Conservation (phyloP, 2,329 filamentous ascomycete genomes). For the Aspergillus sp. region DNA sequence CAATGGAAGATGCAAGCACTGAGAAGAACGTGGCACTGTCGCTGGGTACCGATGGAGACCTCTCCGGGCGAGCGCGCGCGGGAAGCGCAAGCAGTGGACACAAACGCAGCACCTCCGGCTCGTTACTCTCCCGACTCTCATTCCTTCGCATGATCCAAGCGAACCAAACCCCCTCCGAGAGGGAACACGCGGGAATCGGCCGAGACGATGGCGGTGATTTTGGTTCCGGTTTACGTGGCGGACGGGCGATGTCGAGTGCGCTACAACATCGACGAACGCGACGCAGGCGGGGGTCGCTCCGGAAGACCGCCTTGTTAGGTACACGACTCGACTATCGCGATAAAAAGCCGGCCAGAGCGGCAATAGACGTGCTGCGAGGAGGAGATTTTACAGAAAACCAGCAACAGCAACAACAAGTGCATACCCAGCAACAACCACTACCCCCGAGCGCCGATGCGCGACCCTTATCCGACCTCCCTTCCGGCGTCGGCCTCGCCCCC, state of each 20-base stretch:
- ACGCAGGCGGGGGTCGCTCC: constrained; percentile 76
- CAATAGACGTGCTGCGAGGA: constrained; percentile 14
- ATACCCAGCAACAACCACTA: constrained; percentile 10
- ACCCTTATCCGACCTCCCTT: constrained; percentile 3
- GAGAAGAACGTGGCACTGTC: constrained; percentile 25
- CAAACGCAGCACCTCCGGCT: constrained; percentile 60
- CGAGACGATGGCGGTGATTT: constrained; percentile 26
- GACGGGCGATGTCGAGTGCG: constrained; percentile 51
- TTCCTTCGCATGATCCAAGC: constrained; percentile 58
- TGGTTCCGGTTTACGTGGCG: constrained; percentile 37
- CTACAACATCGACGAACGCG: constrained; percentile 58
- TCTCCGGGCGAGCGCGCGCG: constrained; percentile 30
- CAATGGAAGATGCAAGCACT: constrained; percentile 37
- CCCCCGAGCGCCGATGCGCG: constrained; percentile 1
- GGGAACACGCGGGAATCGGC: constrained; percentile 25
- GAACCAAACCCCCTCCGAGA: constrained; percentile 34
- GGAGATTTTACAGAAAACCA: constrained; percentile 14
- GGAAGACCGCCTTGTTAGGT: constrained; percentile 81
- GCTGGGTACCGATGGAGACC: constrained; percentile 18
- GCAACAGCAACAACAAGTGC: constrained; percentile 10
- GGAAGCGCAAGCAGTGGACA: constrained; percentile 40
- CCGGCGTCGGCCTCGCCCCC: not conserved
- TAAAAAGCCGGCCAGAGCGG: constrained; percentile 22
- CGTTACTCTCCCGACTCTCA: constrained; percentile 67
- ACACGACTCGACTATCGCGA: constrained; percentile 42